phyloP scores from a whole-genome alignment of 2,329 filamentous ascomycete genomes.

The Lecanicillium sp. region DNA sequence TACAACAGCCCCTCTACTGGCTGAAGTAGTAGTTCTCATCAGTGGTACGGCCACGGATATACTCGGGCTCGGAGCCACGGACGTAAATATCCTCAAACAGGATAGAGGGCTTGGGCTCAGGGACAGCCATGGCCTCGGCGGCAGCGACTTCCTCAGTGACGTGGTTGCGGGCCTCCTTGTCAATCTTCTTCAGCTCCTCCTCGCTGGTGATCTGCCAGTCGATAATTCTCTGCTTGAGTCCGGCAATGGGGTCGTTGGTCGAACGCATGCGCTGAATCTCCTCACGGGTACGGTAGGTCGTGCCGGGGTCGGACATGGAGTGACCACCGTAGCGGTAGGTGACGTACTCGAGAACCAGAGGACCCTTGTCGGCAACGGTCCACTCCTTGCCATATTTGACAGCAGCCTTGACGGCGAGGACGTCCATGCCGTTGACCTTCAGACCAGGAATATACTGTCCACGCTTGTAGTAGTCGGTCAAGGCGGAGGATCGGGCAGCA shows the following conservation, averaged over 20 bases:
- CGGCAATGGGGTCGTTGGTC: conserved; percentile 96
- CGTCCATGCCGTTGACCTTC: conserved; percentile 99
- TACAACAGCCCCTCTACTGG: conserved; percentile 25
- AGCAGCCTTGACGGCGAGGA: conserved; percentile 93
- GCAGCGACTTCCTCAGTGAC: conserved; percentile 86
- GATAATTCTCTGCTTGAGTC: conserved; percentile 94
- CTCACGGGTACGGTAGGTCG: conserved; percentile 97
- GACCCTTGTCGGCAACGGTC: conserved; percentile 74
- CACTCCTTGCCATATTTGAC: conserved; percentile 91
- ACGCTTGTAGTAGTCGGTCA: conserved; percentile 99
- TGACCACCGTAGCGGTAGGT: conserved; percentile 99
- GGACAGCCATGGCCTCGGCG: conserved; percentile 79
- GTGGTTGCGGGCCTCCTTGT: conserved; percentile 81
- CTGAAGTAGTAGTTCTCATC: conserved; percentile 95
- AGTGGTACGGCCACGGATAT: conserved; percentile 75
- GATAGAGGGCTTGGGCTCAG: conserved; percentile 71
- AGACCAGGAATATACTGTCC: conserved; percentile 98
- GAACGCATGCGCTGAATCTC: conserved; percentile 99
- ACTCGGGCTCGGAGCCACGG: conserved; percentile 75
- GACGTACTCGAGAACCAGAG: conserved; percentile 95
- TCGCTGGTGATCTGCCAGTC: conserved; percentile 90
- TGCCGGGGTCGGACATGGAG: conserved; percentile 99
- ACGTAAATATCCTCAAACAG: conserved; percentile 97
- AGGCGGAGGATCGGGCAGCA: conserved; percentile 82
- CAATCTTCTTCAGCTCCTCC: conserved; percentile 91